phyloP scores from a whole-genome alignment of 2,329 filamentous ascomycete species.

The Epicoccum nigrum region DNA sequence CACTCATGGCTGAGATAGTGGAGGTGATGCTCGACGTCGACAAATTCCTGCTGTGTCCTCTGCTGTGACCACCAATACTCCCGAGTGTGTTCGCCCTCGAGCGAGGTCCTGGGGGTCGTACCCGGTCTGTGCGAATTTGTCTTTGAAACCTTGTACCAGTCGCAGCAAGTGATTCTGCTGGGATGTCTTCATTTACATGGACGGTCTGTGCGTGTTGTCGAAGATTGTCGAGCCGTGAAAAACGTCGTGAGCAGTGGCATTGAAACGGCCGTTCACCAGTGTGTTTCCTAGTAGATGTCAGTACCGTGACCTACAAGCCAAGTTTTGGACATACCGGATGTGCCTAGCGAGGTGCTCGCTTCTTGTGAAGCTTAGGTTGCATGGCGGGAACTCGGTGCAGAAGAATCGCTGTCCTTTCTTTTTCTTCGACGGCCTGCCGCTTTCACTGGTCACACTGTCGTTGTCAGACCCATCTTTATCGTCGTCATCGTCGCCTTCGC shows the following conservation, averaged over 20 bases:
- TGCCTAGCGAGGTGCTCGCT: slow-evolving; percentile 95
- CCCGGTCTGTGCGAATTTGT: slow-evolving; percentile 86
- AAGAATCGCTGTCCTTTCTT: slow-evolving; percentile 97
- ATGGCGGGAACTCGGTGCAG: slow-evolving; percentile 93
- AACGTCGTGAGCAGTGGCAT: slow-evolving; percentile 91
- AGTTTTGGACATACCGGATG: slow-evolving; percentile 70
- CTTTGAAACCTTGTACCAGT: slow-evolving; percentile 91
- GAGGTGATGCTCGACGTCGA: slow-evolving; percentile 88
- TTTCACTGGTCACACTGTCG: slow-evolving; percentile 59
- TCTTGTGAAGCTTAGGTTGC: slow-evolving; percentile 90
- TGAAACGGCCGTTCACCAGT: slow-evolving; percentile 96
- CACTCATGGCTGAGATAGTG: slow-evolving; percentile 70
- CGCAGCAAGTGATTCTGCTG: slow-evolving; percentile 88
- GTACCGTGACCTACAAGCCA: slow-evolving; percentile 15
- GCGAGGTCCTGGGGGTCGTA: slow-evolving; percentile 73
- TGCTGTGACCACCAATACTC: slow-evolving; percentile 71
- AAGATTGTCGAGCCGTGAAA: slow-evolving; percentile 92
- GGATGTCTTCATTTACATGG: slow-evolving; percentile 96
- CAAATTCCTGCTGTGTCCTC: slow-evolving; percentile 83
- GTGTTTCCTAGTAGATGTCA: slow-evolving; percentile 73
- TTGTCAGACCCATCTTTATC: slow-evolving; percentile 60
- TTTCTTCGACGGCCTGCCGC: slow-evolving; percentile 83
- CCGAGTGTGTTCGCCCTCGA: slow-evolving; percentile 79
- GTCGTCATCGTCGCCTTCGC: slow-evolving; percentile 72
- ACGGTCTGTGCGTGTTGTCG: slow-evolving; percentile 97